Evolutionary conservation across 78 protist species (phyloP), one percentile per base, ranked within the genome.

Genomic region (Dictyostelium citrinum): DNA sequence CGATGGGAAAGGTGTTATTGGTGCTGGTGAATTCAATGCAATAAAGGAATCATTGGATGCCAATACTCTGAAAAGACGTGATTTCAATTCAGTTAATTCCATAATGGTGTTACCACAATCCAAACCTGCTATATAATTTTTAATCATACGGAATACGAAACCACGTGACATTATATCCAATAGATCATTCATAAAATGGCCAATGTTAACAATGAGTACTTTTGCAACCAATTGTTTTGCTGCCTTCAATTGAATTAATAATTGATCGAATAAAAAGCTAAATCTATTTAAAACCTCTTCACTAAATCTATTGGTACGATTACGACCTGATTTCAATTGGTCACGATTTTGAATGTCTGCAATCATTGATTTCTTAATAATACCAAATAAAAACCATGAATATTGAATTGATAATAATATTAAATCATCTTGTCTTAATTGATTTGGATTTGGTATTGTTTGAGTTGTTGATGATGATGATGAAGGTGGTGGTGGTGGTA

Each of bases 381-480:
- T 37, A 16, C 77, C 86, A 55, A 93, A 84, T 29, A 93, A 27
- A 85, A 93, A 84, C 96, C 96, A 93, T 7, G 96, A 72, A 71
- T 84, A 85, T 22, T 93, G 91, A 5, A 91, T 24, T 43, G 88
- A 80, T 5, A 86, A 45, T 3, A 43, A 12, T 3, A 68, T 37
- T 45, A 49, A 33, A 33, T 46, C 70, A 74, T 16, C 45, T 10
- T 1, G 17, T 27, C 17, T 64, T 64, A 64, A 64, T 64, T 27
- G 29, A 27, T 64, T 64, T 64, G 72, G 72, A 27, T 64, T 64
- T 64, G 72, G 72, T 64, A 64, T 27, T 11, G 72, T 64, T 64
- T 22, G 39, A 16, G 29, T 22, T 27, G 72, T 64, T 55, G 64
- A 55, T 20, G 64, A 55, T 55, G 64, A 6, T 4, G 64, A 14